A percentile compares a stretch with the other conserved stretches of the same genome.
phyloP scores from a whole-genome alignment of 148 eudicot species.

The Talinum fruticosum region DNA sequence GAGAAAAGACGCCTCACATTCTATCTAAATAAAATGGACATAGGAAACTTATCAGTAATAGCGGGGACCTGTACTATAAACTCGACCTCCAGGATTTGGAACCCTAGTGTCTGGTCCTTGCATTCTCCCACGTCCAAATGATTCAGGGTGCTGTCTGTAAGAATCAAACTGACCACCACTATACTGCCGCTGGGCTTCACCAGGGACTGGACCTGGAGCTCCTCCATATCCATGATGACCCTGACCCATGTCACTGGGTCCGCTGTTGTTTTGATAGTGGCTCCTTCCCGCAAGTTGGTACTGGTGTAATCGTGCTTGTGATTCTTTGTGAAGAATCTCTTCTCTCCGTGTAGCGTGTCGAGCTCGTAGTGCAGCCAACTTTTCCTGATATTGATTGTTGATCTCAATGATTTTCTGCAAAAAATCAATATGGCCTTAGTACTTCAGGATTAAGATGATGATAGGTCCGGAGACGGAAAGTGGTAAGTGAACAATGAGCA shows the following conservation, averaged over 20 bases:
- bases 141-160: conserved; percentile 56
- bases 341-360: conserved; percentile 58
- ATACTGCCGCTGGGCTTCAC: conserved; percentile 49
- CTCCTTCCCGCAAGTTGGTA: conserved; percentile 60
- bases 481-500: neutral
- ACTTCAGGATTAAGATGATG: neutral
- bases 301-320: conserved; percentile 68
- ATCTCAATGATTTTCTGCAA: conserved; percentile 57
- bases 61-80: conserved; percentile 67
- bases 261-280: conserved; percentile 37
- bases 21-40: neutral
- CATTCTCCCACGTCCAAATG: conserved; percentile 50
- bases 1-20: neutral
- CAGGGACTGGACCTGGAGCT: conserved; percentile 22
- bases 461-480: neutral
- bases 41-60: conserved; percentile 39
- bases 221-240: conserved; percentile 50
- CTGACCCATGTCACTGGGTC: conserved; percentile 32
- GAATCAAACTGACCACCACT: conserved; percentile 53
- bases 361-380: conserved; percentile 61
- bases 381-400: conserved; percentile 55
- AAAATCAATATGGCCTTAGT: conserved; percentile 1
- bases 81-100: conserved; percentile 68
- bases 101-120: conserved; percentile 61
- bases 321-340: conserved; percentile 67